Evolutionary conservation across 352 stramenopile genomes (phyloP).

Genomic region (Phytophthora fragariae): DNA sequence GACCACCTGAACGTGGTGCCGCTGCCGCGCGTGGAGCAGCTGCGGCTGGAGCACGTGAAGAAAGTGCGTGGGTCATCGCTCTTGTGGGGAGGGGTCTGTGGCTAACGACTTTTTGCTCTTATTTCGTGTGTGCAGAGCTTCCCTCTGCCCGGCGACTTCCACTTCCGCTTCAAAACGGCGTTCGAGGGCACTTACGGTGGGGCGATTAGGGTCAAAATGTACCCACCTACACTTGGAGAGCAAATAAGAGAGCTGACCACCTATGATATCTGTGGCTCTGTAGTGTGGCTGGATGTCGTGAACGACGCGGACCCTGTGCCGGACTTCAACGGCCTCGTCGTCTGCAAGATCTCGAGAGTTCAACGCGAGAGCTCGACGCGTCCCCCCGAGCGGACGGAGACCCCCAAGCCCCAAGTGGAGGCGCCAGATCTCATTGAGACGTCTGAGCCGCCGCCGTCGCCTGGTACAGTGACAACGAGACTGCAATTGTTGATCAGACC

Average conservation of each 20-base stretch:
- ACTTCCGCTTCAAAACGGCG: slow-evolving; percentile 88
- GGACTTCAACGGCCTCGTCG: slow-evolving; percentile 81
- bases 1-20: slow-evolving; percentile 88
- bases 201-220: background rate
- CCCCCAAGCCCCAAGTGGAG: slow-evolving; percentile 37
- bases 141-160: slow-evolving; percentile 80
- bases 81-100: background rate
- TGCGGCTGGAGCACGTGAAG: slow-evolving; percentile 82
- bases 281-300: slow-evolving; percentile 86
- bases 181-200: slow-evolving; percentile 90
- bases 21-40: slow-evolving; percentile 77
- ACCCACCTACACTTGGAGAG: slow-evolving; percentile 20
- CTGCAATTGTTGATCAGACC: background rate
- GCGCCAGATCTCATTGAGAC: slow-evolving; percentile 83
- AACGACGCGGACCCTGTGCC: slow-evolving; percentile 77
- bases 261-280: background rate
- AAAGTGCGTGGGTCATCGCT: slow-evolving; percentile 48
- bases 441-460: slow-evolving; percentile 42
- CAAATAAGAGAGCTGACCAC: slow-evolving; percentile 8
- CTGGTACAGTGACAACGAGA: slow-evolving; percentile 17
- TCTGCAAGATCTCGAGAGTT: slow-evolving; percentile 84
- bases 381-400: slow-evolving; percentile 46
- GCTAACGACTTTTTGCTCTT: slow-evolving; percentile 5
- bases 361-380: slow-evolving; percentile 57
- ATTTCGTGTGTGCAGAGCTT: slow-evolving; percentile 55